A percentile compares a stretch with the other conserved stretches of the same genome.
Conservation (phyloP, 768 basidiomycete species). For the Psilocybe cyanescens region DNA sequence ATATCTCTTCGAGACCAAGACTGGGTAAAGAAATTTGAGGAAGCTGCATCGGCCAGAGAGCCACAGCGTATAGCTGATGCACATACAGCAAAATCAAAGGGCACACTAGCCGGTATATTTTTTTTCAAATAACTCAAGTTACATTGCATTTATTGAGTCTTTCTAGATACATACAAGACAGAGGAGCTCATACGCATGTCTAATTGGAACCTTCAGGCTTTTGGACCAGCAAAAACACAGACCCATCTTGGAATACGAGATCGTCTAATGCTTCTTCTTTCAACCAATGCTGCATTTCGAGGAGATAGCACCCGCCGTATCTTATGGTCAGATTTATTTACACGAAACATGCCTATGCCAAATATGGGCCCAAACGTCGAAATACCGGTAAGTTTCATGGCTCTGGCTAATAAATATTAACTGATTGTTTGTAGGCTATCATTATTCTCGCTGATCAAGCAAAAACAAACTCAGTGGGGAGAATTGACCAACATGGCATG, state of each 20-base stretch:
- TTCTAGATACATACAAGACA: slow-evolving; percentile 28
- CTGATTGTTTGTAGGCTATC: slow-evolving; percentile 21
- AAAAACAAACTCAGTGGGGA: slow-evolving; percentile 33
- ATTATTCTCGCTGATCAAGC: slow-evolving; percentile 28
- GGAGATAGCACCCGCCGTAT: slow-evolving; percentile 30
- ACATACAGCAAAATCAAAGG: slow-evolving; percentile 26
- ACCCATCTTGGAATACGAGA: slow-evolving; percentile 25
- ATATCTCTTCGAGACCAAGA: slow-evolving; percentile 20
- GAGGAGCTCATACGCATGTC: slow-evolving; percentile 26
- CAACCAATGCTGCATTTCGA: slow-evolving; percentile 29
- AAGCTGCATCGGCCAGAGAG: slow-evolving; percentile 19
- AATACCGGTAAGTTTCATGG: slow-evolving; percentile 21
- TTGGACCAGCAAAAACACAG: slow-evolving; percentile 3
- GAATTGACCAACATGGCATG: slow-evolving; percentile 32
- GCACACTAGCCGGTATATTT: slow-evolving; percentile 6
- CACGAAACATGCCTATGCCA: slow-evolving; percentile 19
- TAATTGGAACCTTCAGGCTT: slow-evolving; percentile 20
- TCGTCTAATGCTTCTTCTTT: slow-evolving; percentile 32
- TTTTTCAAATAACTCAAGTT: not conserved
- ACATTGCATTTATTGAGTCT: not conserved
- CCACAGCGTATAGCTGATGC: slow-evolving; percentile 13
- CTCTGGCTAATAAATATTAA: too few relatives aligned
- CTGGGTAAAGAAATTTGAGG: slow-evolving; percentile 23
- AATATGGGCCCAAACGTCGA: slow-evolving; percentile 20
- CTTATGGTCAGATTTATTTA: slow-evolving; percentile 27